phyloP scores from a whole-genome alignment of 441 rosid species.

The Erodium texanum region DNA sequence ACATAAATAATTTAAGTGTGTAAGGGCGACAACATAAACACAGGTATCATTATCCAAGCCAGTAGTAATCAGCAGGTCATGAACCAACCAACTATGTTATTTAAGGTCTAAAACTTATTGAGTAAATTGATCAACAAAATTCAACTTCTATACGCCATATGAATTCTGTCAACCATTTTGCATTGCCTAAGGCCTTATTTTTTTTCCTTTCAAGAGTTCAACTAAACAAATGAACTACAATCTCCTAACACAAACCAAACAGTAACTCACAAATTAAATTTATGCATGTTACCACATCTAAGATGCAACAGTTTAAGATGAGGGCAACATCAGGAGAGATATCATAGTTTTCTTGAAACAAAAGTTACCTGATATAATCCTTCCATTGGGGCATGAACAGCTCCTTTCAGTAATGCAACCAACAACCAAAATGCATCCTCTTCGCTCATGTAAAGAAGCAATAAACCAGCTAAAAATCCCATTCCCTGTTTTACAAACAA shows the following conservation, averaged over 20 bases:
- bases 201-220: too few species aligned
- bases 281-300: background rate
- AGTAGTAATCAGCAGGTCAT: background rate
- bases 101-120: too few species aligned
- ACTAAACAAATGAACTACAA: too few species aligned
- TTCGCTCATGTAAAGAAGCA: slow-evolving; percentile 95
- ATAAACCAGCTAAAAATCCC: slow-evolving; percentile 86
- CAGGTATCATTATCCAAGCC: background rate
- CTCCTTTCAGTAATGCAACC: slow-evolving; percentile 92
- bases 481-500: slow-evolving; percentile 55
- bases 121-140: too few species aligned
- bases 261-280: too few species aligned
- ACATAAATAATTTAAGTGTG: too few species aligned
- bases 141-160: too few species aligned
- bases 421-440: slow-evolving; percentile 95
- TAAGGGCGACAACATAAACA: too few species aligned
- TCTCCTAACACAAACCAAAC: too few species aligned
- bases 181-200: background rate
- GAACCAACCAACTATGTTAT: too few species aligned
- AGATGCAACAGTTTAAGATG: background rate
- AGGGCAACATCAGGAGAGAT: background rate
- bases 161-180: too few species aligned
- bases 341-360: slow-evolving; percentile 8
- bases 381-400: slow-evolving; percentile 96
- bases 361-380: slow-evolving; percentile 75